phyloP scores from a whole-genome alignment of 2,329 filamentous ascomycete species.

The Scopulariopsis brevicaulis region DNA sequence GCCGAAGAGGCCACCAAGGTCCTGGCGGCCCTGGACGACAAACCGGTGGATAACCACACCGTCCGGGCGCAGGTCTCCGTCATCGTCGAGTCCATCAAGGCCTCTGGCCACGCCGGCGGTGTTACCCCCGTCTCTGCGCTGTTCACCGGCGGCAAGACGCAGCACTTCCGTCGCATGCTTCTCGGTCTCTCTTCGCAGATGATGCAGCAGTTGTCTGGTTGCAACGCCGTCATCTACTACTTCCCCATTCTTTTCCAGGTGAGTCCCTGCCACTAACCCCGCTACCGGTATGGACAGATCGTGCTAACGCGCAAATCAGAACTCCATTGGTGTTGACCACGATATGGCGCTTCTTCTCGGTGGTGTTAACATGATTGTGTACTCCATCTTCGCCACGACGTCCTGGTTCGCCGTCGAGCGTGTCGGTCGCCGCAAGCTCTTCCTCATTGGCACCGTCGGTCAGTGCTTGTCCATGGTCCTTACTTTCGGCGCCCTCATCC shows the following conservation, averaged over 20 bases:
- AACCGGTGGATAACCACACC: background rate
- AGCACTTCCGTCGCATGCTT: constrained; percentile 54
- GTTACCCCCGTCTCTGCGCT: constrained; percentile 34
- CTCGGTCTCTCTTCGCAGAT: constrained; percentile 47
- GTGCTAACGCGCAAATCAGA: constrained; percentile 10
- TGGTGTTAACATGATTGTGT: constrained; percentile 35
- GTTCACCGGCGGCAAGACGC: constrained; percentile 50
- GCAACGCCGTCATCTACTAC: constrained; percentile 51
- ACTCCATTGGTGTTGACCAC: constrained; percentile 24
- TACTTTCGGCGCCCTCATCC: constrained; percentile 54
- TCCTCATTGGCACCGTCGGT: constrained; percentile 29
- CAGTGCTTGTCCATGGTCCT: constrained; percentile 48
- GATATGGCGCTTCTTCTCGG: constrained; percentile 39
- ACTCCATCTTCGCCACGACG: constrained; percentile 31
- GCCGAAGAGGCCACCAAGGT: constrained; percentile 25
- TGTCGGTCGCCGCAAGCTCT: constrained; percentile 28
- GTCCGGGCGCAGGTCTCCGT: background rate
- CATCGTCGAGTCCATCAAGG: constrained; percentile 11
- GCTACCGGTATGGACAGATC: background rate
- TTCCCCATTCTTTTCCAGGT: constrained; percentile 42
- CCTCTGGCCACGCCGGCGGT: constrained; percentile 22
- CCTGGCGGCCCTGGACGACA: constrained; percentile 17
- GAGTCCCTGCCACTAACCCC: background rate
- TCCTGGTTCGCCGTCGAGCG: constrained; percentile 26
- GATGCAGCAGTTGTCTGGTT: constrained; percentile 50